Base-by-base conservation (phyloP, 768 basidiomycete genomes). In the Hypsizygus marmoreus region DNA sequence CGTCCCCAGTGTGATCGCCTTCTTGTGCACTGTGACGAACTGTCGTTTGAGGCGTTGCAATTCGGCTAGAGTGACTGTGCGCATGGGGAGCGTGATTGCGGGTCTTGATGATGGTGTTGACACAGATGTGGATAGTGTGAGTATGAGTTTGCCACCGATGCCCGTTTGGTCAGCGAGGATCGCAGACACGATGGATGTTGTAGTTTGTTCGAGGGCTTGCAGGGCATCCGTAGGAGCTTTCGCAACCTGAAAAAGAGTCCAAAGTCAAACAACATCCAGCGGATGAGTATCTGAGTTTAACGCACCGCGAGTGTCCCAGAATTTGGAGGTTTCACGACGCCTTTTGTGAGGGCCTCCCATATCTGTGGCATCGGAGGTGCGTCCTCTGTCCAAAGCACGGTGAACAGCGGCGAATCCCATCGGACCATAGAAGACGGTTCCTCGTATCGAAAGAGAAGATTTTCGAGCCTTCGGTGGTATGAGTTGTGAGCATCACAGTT, bases 351-450 rank as follows among this genome's bases (percentile, higher is more conserved):
- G 0, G 90, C 85, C 12, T 82, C 75, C 86, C 89, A 97, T 17
- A 99, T 87, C 12, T 79, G 77, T 6, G 82, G 74, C 11, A 73
- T 74, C 3, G 89, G 86, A 7, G 86, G 63, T 22, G 74, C 71
- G 12, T 80, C 72, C 49, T 93, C 91, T 22, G 79, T 76, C 80
- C 86, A 91, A 4, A 84, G 68, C 1, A 97, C 69, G 2, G 90
- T 92, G 63, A 97, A 90, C 31, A 98, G 76, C 0, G 97, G 95
- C 0, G 95, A 90, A 65, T 99, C 95, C 95, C 95, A 99, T 38
- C 95, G 82, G n/a, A 91, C 95, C 88, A 95, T 95, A 4, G 94
- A 95, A 0, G 91, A 94, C 0, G 97, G 97, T 58, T 98, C 97
- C 69, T 99, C 97, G 56, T 84, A 98, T 40, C 95, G 77, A 59